phyloP scores from a whole-genome alignment of 371 early-diverging fungal species.

The Actinomortierella ambigua region DNA sequence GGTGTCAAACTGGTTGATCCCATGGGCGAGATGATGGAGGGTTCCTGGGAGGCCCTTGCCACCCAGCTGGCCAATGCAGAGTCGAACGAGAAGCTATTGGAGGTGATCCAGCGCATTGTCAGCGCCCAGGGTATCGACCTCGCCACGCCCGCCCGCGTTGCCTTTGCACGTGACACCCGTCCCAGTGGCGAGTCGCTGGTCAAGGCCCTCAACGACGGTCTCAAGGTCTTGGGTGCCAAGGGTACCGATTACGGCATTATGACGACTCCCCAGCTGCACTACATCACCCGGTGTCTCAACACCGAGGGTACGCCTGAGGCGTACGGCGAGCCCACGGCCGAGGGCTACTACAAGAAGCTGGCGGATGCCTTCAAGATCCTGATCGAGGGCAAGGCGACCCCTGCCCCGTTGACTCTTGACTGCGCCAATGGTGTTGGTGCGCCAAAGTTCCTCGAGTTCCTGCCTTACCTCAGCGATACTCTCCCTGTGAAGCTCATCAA shows the following conservation, averaged over 20 bases:
- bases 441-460: conserved; percentile 83
- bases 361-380: conserved; percentile 81
- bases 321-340: conserved; percentile 92
- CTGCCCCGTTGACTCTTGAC: conserved; percentile 82
- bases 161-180: conserved; percentile 93
- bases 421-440: conserved; percentile 98
- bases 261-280: conserved; percentile 98
- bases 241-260: conserved; percentile 86
- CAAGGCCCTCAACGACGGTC: conserved; percentile 79
- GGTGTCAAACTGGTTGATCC: conserved; percentile 99
- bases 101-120: conserved; percentile 69
- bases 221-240: conserved; percentile 72
- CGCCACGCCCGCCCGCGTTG: conserved; percentile 67
- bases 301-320: conserved; percentile 76
- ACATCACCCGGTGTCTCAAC: conserved; percentile 89
- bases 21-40: conserved; percentile 98
- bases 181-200: conserved; percentile 90
- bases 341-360: conserved; percentile 92
- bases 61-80: conserved; percentile 92
- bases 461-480: conserved; percentile 67
- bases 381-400: conserved; percentile 73
- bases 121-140: conserved; percentile 74
- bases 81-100: conserved; percentile 68
- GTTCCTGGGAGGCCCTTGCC: conserved; percentile 95
- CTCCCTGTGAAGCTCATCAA: conserved; percentile 74